Evolutionary conservation across 2,329 filamentous ascomycete genomes (phyloP).

Genomic region (Atkinsonella hypoxylon): DNA sequence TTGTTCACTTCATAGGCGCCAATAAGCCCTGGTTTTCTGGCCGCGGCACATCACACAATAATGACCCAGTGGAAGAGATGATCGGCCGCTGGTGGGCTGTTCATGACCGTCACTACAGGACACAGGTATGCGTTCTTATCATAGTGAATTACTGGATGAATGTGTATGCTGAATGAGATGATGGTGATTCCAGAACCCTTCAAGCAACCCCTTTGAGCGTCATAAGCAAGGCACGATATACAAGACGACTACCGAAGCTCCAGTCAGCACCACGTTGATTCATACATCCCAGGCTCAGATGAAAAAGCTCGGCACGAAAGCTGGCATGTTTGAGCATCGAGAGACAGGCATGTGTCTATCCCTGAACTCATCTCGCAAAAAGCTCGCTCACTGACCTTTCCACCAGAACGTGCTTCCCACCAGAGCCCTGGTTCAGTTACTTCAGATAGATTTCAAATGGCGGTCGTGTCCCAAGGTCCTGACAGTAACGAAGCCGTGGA

Average conservation of each 20-base stretch:
- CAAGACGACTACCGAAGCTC: background rate
- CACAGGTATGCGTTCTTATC: conserved; percentile 27
- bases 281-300: background rate
- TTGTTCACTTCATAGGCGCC: conserved; percentile 89
- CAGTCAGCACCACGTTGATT: background rate
- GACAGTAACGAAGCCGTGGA: background rate
- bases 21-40: conserved; percentile 79
- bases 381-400: background rate
- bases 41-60: conserved; percentile 39
- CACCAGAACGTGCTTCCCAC: background rate
- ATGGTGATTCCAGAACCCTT: background rate
- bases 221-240: background rate
- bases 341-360: too few relatives aligned
- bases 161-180: background rate
- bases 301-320: background rate
- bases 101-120: conserved; percentile 74
- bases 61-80: conserved; percentile 69
- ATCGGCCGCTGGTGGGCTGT: conserved; percentile 86
- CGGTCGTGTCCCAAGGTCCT: background rate
- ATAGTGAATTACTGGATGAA: background rate
- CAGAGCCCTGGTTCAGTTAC: background rate
- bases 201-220: background rate
- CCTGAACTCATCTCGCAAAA: background rate
- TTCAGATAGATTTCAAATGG: background rate
- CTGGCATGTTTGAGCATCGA: background rate